phyloP scores from a whole-genome alignment of 1,284 basidiomycete genomes.

The Fomitopsis betulina region DNA sequence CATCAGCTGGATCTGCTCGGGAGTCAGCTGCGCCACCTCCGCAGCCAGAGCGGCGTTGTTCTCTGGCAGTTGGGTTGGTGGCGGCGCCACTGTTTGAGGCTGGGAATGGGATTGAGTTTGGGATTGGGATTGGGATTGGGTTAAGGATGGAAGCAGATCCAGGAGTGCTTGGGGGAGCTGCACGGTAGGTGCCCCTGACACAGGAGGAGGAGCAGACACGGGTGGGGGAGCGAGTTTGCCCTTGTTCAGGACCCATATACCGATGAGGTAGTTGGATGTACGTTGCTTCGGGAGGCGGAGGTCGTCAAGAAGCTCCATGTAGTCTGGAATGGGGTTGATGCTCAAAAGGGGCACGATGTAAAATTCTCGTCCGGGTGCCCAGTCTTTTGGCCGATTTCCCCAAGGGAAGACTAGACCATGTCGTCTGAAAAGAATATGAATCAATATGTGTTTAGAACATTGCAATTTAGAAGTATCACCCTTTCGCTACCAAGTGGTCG shows the following conservation, averaged over 20 bases:
- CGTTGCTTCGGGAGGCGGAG: conserved; percentile 64
- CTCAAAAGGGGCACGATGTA: conserved; percentile 83
- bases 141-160: not conserved
- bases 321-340: conserved; percentile 73
- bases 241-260: conserved; percentile 79
- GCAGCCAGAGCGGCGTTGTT: conserved; percentile 28
- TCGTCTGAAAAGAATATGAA: conserved; percentile 47
- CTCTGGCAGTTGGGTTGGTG: not conserved
- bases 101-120: conserved; percentile 2
- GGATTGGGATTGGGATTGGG: not conserved
- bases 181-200: conserved; percentile 22
- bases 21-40: conserved; percentile 53
- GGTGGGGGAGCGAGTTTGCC: conserved; percentile 55
- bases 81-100: conserved; percentile 8
- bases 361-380: conserved; percentile 78
- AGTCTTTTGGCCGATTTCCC: conserved; percentile 67
- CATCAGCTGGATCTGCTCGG: conserved; percentile 56
- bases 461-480: conserved; percentile 41
- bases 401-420: conserved; percentile 86
- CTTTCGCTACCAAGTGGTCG: conserved; percentile 69
- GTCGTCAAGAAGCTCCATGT: conserved; percentile 82
- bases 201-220: conserved; percentile 17
- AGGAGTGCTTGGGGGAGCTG: conserved; percentile 12
- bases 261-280: conserved; percentile 64
- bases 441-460: not conserved